These are phyloP conservation scores for Exobasidium cylindrosporum DNA, from an alignment of 1,284 basidiomycete species.

Conservation along the genomic window DNA sequence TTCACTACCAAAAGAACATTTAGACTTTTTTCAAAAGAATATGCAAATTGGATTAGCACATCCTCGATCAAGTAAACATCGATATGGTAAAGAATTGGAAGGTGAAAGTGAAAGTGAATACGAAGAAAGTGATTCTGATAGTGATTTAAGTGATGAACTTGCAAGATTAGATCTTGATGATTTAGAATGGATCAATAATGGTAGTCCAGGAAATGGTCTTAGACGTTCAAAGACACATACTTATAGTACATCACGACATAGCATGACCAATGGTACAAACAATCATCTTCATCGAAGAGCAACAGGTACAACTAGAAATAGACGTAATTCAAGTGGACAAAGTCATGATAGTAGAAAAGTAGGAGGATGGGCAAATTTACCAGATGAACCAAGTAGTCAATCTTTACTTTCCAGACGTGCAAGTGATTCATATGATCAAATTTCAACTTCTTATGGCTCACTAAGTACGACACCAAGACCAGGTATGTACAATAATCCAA, in stretches of 20 bases:
- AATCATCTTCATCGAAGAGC: not conserved
- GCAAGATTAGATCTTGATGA: conserved; percentile 37
- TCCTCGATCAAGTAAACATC: conserved; percentile 34
- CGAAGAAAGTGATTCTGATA: conserved; percentile 15
- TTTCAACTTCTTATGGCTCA: conserved; percentile 30
- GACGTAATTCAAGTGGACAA: not conserved
- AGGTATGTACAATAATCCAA: not conserved
- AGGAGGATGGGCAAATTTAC: not conserved
- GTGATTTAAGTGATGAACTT: conserved; percentile 38
- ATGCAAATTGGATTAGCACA: conserved; percentile 52
- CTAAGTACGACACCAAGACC: conserved; percentile 24
- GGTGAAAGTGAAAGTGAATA: conserved; percentile 20
- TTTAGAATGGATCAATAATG: conserved; percentile 33
- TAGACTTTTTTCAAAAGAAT: conserved; percentile 51
- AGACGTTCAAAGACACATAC: conserved; percentile 27
- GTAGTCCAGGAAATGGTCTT: conserved; percentile 25
- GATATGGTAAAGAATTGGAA: not conserved
- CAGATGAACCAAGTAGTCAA: not conserved
- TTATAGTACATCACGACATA: no score
- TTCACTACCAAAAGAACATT: conserved; percentile 48
- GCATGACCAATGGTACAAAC: no score
- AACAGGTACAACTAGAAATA: not conserved
- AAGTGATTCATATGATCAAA: not conserved
- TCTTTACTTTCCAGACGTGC: not conserved
- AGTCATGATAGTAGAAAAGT: not conserved